phyloP scores from a whole-genome alignment of 192 early-diverging fungal genomes.

The Thoreauomyces humboldtii region DNA sequence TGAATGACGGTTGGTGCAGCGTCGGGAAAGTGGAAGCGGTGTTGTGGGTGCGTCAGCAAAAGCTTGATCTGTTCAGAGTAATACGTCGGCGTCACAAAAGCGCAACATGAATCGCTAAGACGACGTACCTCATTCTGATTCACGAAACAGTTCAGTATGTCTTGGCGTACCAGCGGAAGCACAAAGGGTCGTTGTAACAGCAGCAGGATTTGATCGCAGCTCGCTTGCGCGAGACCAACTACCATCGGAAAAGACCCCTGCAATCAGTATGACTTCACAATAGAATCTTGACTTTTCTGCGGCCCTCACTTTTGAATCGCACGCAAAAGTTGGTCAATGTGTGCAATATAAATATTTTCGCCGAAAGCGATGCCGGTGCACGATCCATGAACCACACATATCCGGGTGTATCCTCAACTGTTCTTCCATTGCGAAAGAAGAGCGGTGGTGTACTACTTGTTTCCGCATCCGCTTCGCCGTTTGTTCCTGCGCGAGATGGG shows the following conservation, averaged over 20 bases:
- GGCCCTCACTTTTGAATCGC: not conserved
- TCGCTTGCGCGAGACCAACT: slow-evolving; percentile 12
- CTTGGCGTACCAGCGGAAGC: not conserved
- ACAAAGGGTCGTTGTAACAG: slow-evolving; percentile 9
- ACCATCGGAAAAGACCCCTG: not conserved
- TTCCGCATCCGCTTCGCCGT: too few species aligned
- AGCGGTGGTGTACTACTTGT: too few species aligned
- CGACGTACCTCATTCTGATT: slow-evolving; percentile 1
- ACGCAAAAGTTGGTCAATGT: not conserved
- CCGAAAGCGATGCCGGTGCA: not conserved
- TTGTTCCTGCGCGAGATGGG: too few species aligned
- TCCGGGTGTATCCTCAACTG: not conserved
- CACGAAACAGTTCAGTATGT: slow-evolving; percentile 8
- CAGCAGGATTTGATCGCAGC: not conserved
- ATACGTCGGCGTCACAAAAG: too few species aligned
- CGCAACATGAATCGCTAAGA: not conserved
- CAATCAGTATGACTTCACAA: not conserved
- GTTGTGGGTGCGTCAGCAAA: not conserved
- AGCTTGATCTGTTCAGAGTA: not conserved
- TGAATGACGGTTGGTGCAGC: slow-evolving; percentile 8
- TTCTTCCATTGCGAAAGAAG: not conserved
- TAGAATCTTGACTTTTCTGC: not conserved
- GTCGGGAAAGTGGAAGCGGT: not conserved
- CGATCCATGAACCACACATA: slow-evolving; percentile 2
- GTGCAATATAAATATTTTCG: not conserved